Evolutionary conservation across 441 rosid genomes (phyloP), one percentile per base, ranked within the genome.

Genomic region (Lepidium campestre): DNA sequence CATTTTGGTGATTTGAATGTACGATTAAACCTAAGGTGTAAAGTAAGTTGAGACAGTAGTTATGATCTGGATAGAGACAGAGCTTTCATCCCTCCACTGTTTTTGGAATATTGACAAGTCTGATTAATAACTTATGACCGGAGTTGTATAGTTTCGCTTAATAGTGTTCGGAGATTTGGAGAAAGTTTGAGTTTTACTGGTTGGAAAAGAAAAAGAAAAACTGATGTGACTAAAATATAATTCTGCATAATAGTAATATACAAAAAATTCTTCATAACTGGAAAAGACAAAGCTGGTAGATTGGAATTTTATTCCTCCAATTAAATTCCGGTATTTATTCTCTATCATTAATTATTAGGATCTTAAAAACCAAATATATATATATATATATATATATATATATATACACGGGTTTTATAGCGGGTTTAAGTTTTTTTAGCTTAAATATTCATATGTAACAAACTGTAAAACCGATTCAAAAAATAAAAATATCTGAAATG

Each of bases 271-370:
- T 55, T 62, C 50, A 19, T n/a, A 36, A 55, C 59, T 62, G 44
- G 55, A 64, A 41, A 57, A 57, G 40, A 48, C 53, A 22, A 47
- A 62, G 3, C 11, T 62, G 27, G 25, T 57, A 61, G 41, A 55
- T 55, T 14, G 42, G 13, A 19, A 20, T 25, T 35, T n/a, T 22
- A 61, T 70, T 70, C 20, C 32, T 44, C 12, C 4, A 2, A 32
- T 36, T 8, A 56, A 36, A 9, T 25, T 13, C 13, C 6, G 9
- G 10, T 8, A 44, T 29, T 45, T 18, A 20, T 23, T 50, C 35
- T 61, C 59, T 50, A 17, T 7, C 10, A 45, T 14, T 10, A 55
- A 27, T n/a, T n/a, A n/a, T n/a, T n/a, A n/a, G n/a, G n/a, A n/a
- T n/a, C n/a, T n/a, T n/a, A n/a, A n/a, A n/a, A n/a, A n/a, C n/a